Evolutionary conservation across 2,329 filamentous ascomycete species (phyloP).

Genomic region (Sarocladium kiliense): DNA sequence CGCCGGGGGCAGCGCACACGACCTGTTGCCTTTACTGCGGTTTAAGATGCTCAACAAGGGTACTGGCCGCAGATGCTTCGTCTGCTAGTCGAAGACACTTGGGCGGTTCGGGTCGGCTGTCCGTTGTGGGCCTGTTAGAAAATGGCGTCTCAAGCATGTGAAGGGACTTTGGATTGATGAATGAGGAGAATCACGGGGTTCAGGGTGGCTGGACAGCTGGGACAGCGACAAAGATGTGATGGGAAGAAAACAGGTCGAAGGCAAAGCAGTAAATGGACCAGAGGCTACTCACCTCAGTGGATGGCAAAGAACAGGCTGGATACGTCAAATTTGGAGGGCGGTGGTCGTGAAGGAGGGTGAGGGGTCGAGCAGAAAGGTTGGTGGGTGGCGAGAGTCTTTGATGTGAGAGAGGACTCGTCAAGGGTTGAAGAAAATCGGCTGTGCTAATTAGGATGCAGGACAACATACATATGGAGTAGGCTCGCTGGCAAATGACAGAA

Average conservation of each 20-base stretch:
- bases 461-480: neutral
- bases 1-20: slow-evolving; percentile 27
- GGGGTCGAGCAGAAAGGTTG: neutral
- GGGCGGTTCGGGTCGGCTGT: slow-evolving; percentile 3
- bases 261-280: neutral
- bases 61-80: slow-evolving; percentile 1
- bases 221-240: neutral
- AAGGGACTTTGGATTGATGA: neutral
- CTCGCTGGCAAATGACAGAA: too few relatives aligned
- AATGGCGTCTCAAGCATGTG: neutral
- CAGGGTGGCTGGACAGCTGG: neutral
- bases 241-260: neutral
- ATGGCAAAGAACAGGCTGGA: neutral
- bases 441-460: neutral
- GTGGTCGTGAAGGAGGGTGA: neutral
- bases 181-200: neutral
- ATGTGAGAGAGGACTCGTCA: neutral
- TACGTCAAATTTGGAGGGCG: neutral
- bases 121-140: slow-evolving; percentile 4
- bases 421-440: neutral
- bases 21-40: slow-evolving; percentile 32
- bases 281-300: neutral
- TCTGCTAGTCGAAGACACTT: slow-evolving; percentile 1
- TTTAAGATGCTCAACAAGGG: slow-evolving; percentile 10
- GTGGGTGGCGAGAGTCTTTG: slow-evolving; percentile 1